Evolutionary conservation across 345 rosid genomes (phyloP), one percentile per base, ranked within the genome.

Genomic region (Eucalyptus regnans): DNA sequence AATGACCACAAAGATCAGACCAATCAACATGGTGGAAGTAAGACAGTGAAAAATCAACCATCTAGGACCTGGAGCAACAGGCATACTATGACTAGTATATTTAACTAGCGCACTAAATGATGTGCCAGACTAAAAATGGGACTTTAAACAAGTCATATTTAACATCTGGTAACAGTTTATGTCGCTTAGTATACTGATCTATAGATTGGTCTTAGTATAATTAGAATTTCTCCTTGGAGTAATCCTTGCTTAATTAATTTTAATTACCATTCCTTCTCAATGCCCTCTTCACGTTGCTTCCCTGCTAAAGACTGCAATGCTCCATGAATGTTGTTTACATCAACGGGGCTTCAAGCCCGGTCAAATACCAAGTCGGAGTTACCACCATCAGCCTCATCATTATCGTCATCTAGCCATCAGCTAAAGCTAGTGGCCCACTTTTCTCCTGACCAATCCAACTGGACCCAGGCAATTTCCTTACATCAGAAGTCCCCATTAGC

Each of bases 381-480:
- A 76, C 46, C 48, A 20, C 83, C 48, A 41, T 76, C 15, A 3
- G 8, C 48, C 83, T 76, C 83, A 37, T 10, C 83, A 76, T 37
- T 76, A 37, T 33, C 23, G 2, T 76, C 83, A 76, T 37, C 9
- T 13, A 50, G 58, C 31, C 71, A 52, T 54, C 86, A 60, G 41
- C 50, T 66, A 22, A 85, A 68, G 48, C 83, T 76, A 37, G 83
- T 4, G 46, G 27, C 48, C 49, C 23, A 31, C 54, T 22, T 52
- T 88, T 60, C 44, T 89, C 90, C 7, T 68, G 80, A 51, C 90
- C 90, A 90, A 93, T 90, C 95, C 95, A 95, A 92, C 95, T 95
- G 54, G 94, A 91, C 89, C 95, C 95, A 29, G 96, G 94, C 81
- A 90, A 86, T 89, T 95, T 95, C 91, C 91, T 94, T 60, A 95